These are phyloP conservation scores for Gyrodon lividus DNA, from an alignment of 768 basidiomycete species.

Conservation along the genomic window DNA sequence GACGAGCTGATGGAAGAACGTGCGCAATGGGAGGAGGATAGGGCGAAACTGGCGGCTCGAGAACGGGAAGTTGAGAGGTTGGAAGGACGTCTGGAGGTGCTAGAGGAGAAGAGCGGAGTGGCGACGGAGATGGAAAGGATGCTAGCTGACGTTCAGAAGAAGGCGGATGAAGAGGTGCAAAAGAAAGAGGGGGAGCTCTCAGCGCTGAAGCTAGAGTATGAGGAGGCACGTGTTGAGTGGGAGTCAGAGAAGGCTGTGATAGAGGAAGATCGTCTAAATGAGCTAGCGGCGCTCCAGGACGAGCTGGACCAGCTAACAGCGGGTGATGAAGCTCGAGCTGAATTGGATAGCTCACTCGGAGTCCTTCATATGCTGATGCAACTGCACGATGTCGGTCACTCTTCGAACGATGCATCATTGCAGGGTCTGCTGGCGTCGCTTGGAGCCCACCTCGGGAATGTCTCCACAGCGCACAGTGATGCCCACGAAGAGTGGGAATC, in stretches of 20 bases:
- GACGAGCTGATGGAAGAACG: constrained; percentile 50
- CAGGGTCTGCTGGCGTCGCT: constrained; percentile 49
- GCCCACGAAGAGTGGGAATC: constrained; percentile 50
- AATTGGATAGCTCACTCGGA: constrained; percentile 51
- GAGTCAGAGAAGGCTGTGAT: constrained; percentile 47
- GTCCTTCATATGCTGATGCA: constrained; percentile 52
- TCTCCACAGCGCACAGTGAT: constrained; percentile 43
- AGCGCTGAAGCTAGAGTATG: constrained; percentile 39
- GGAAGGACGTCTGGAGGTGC: constrained; percentile 41
- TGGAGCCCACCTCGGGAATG: constrained; percentile 48
- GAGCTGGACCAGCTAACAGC: constrained; percentile 47
- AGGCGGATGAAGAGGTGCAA: constrained; percentile 38
- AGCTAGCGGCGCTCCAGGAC: constrained; percentile 44
- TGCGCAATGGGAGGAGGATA: constrained; percentile 50
- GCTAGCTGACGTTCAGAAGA: constrained; percentile 35
- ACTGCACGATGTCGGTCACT: constrained; percentile 53
- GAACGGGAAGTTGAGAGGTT: constrained; percentile 38
- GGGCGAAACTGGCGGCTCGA: constrained; percentile 36
- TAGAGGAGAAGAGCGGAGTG: constrained; percentile 44
- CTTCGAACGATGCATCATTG: constrained; percentile 48
- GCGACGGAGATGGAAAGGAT: constrained; percentile 40
- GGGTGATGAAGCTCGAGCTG: constrained; percentile 39
- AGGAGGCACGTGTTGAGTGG: constrained; percentile 49
- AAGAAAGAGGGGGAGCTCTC: constrained; percentile 41
- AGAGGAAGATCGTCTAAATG: constrained; percentile 50